Base-by-base conservation (phyloP, 139 green algal genomes). In the Micromonas commoda region DNA sequence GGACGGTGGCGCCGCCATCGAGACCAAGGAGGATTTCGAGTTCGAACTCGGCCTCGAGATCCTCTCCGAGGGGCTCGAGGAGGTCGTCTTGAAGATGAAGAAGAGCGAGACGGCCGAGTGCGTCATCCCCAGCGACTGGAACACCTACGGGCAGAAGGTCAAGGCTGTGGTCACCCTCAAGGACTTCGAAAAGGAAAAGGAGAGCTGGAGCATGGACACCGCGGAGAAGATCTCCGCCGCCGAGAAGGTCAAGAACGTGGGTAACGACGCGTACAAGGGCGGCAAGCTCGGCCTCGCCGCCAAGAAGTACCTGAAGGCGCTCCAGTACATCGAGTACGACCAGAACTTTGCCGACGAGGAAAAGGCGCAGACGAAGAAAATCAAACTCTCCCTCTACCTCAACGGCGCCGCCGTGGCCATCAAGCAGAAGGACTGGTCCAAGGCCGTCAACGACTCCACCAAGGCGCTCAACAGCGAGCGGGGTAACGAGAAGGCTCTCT, bases 401-500 rank as follows among this genome's bases (percentile, higher is more conserved):
- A 99, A 99, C 87, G 80, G 91, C 71, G 93, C 95, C 1, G 92
- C 92, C 0, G 88, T 86, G 1, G 76, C 88, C 64, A 79, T 98
- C 26, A 97, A 96, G 85, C 77, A 88, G 67, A 63, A 72, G 53
- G 66, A 89, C 34, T 92, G 76, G 64, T 78, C 77, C n/a, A 87
- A 91, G 6, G 90, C 86, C 0, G 57, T 84, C 13, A 82, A 81
- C 24, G 52, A 88, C 29, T 91, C 83, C 54, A 78, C 78, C 57
- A 93, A 92, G 84, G 93, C 93, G 31, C 83, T 99, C 34, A 91
- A 96, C 57, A 32, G 84, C 26, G 92, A 98, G 63, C 24, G 79
- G 24, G n/a, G 31, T 73, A 96, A 97, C 83, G 85, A 95, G 63
- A 99, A 99, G 87, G 95, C 91, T 16, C 87, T 97, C 65, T 99